A percentile compares a stretch with the other conserved stretches of the same genome.
Conservation (phyloP, 2,329 filamentous ascomycete genomes). For the Ilyonectria robusta region DNA sequence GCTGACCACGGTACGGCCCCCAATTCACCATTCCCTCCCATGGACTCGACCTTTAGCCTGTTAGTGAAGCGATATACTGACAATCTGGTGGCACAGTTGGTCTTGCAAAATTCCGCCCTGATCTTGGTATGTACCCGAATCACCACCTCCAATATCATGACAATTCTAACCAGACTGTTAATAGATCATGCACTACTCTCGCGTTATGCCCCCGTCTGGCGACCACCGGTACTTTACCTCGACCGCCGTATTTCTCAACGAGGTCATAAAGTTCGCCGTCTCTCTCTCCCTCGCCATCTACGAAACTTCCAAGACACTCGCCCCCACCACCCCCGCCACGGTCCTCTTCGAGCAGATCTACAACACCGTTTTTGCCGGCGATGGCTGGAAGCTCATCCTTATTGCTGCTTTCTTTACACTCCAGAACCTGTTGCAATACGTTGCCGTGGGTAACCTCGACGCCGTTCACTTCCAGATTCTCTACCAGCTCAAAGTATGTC, state of each 20-base stretch:
- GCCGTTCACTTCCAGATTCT: conserved; percentile 94
- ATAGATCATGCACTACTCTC: conserved; percentile 93
- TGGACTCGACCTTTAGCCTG: neutral
- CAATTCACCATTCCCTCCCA: neutral
- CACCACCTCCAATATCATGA: conserved; percentile 69
- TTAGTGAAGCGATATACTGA: conserved; percentile 28
- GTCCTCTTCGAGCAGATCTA: conserved; percentile 86
- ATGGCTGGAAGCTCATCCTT: conserved; percentile 95
- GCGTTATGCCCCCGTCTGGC: conserved; percentile 87
- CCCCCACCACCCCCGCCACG: conserved; percentile 84
- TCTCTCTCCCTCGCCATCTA: conserved; percentile 90
- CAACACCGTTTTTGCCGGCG: conserved; percentile 85
- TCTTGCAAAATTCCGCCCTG: conserved; percentile 80
- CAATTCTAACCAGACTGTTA: conserved; percentile 62
- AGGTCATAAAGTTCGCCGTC: conserved; percentile 90
- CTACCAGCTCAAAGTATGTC: conserved; percentile 86
- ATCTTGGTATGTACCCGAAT: conserved; percentile 70
- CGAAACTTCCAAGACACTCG: conserved; percentile 84
- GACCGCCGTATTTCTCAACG: conserved; percentile 93
- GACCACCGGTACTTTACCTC: conserved; percentile 94
- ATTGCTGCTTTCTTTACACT: conserved; percentile 91
- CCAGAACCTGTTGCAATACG: conserved; percentile 94
- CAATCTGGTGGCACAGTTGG: conserved; percentile 68
- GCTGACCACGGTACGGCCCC: conserved; percentile 37
- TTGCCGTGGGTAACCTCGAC: conserved; percentile 91